A percentile compares a stretch with the other conserved stretches of the same genome.
phyloP scores from a whole-genome alignment of 768 basidiomycete species.

The Coprinopsis sp. region DNA sequence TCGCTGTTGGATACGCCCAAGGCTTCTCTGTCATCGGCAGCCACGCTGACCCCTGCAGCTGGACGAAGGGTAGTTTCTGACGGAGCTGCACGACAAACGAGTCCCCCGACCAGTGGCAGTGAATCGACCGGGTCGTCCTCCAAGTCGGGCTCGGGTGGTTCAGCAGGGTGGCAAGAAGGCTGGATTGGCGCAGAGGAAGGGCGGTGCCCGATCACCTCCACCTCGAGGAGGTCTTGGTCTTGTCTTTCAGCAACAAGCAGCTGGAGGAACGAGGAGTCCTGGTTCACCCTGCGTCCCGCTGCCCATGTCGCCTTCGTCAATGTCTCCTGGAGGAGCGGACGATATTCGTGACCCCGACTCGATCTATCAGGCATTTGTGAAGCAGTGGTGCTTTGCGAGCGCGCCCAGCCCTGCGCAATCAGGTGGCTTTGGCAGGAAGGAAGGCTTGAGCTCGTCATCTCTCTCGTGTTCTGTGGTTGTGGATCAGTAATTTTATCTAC shows the following conservation, averaged over 20 bases:
- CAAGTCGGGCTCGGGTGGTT: too few species aligned
- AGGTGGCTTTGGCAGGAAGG: conserved; percentile 7
- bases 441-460: background rate
- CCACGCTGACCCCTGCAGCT: too few species aligned
- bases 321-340: background rate
- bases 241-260: background rate
- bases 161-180: too few species aligned
- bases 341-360: conserved; percentile 22
- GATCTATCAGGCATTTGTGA: conserved; percentile 56
- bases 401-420: conserved; percentile 18
- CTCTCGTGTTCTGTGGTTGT: background rate
- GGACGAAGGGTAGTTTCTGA: too few species aligned
- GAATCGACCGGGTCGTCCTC: too few species aligned
- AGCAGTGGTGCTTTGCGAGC: conserved; percentile 67
- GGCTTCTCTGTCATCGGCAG: too few species aligned
- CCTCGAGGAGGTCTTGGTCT: too few species aligned
- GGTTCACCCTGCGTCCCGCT: background rate
- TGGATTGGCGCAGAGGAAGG: too few species aligned
- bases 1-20: too few species aligned
- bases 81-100: too few species aligned
- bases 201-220: too few species aligned
- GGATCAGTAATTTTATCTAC: background rate
- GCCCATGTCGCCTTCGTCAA: conserved; percentile 1
- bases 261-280: background rate
- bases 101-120: too few species aligned